Percentiles rank a stretch among this genome's conserved stretches.
Conservation (phyloP, 352 stramenopile genomes). For the Globisporangium middletonii region DNA sequence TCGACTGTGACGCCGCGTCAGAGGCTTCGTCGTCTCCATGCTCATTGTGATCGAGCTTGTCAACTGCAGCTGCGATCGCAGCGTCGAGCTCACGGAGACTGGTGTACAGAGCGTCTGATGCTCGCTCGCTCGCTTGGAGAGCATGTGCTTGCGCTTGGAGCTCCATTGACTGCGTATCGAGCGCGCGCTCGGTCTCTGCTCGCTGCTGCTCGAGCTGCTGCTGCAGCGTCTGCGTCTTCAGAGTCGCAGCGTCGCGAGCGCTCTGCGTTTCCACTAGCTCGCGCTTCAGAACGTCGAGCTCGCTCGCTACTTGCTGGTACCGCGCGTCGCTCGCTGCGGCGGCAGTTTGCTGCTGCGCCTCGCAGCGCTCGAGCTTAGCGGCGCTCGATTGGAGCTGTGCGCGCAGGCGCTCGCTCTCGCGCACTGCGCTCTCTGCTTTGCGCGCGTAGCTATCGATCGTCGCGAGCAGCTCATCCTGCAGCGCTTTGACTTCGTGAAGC, state of each 20-base stretch:
- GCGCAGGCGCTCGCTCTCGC: conserved; percentile 26
- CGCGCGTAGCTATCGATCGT: conserved; percentile 45
- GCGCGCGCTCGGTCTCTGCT: conserved; percentile 10
- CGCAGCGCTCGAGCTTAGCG: conserved; percentile 4
- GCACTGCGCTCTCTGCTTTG: conserved; percentile 20
- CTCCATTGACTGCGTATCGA: conserved; percentile 15
- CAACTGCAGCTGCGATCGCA: conserved; percentile 14
- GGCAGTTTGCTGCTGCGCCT: conserved; percentile 3
- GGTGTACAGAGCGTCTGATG: conserved; percentile 21
- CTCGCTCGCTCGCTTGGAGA: conserved; percentile 12
- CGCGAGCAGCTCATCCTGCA: conserved; percentile 64
- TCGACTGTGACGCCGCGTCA: background rate
- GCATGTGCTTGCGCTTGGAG: conserved; percentile 9
- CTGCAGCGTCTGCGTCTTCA: conserved; percentile 17
- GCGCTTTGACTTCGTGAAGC: conserved; percentile 50
- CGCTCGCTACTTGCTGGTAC: conserved; percentile 11
- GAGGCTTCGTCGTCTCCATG: background rate
- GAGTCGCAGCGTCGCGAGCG: conserved; percentile 12
- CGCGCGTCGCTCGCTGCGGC: background rate
- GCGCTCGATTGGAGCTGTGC: conserved; percentile 8
- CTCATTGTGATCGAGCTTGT: background rate
- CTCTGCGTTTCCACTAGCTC: conserved; percentile 7
- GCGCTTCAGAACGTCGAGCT: background rate
- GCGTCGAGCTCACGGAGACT: conserved; percentile 30
- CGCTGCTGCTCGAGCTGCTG: conserved; percentile 13